Conservation (phyloP, 2,329 filamentous ascomycete genomes). For the Aspergillus sp. region DNA sequence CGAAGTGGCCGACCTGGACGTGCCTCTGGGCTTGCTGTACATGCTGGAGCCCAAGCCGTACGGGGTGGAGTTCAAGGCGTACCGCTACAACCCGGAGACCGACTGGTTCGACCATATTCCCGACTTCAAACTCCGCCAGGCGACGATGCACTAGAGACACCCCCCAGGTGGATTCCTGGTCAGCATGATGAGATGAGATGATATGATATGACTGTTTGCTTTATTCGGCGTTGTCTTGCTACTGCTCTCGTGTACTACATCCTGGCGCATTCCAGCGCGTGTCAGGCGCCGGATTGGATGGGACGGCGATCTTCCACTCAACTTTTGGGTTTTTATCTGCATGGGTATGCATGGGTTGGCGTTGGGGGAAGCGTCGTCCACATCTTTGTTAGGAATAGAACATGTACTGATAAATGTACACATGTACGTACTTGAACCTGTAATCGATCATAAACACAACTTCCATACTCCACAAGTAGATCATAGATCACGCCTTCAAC, state of each 20-base stretch:
- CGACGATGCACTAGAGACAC: constrained; percentile 28
- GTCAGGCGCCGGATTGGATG: neutral
- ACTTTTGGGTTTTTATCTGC: neutral
- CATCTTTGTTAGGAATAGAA: neutral
- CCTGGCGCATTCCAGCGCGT: neutral
- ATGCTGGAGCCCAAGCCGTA: constrained; percentile 97
- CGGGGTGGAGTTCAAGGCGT: constrained; percentile 94
- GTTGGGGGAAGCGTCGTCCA: neutral
- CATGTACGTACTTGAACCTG: neutral
- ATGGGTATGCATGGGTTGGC: neutral
- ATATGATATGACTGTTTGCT: neutral
- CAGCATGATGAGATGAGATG: neutral
- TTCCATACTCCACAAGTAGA: neutral
- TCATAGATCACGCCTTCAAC: neutral
- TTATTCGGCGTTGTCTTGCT: neutral
- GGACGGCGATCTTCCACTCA: constrained; percentile 4
- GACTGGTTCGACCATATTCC: constrained; percentile 83
- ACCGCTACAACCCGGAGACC: constrained; percentile 75
- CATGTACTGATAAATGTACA: neutral
- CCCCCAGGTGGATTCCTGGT: no score
- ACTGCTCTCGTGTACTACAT: neutral
- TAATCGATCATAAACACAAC: neutral
- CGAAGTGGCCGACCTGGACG: constrained; percentile 90
- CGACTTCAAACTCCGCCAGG: constrained; percentile 69
- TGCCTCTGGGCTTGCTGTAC: constrained; percentile 90